A percentile compares a stretch with the other conserved stretches of the same genome.
Conservation (phyloP, 208 protist genomes). For the Sergeia podlipaevii region DNA sequence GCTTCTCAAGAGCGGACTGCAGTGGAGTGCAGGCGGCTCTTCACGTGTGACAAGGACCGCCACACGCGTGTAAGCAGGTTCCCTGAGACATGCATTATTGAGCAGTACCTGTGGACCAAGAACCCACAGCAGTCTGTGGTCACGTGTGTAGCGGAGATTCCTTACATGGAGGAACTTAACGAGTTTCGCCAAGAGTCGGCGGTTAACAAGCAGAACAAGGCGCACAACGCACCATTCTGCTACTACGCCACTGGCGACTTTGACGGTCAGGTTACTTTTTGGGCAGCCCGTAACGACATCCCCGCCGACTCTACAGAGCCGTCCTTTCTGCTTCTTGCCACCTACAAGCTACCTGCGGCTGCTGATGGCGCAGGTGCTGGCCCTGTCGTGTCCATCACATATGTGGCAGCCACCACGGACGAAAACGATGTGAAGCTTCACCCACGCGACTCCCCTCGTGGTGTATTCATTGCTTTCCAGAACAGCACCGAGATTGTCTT, state of each 20-base stretch:
- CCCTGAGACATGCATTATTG: constrained; percentile 72
- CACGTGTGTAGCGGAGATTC: constrained; percentile 70
- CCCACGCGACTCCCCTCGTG: constrained; percentile 40
- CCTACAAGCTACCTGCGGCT: constrained; percentile 13
- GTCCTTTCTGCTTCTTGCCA: constrained; percentile 30
- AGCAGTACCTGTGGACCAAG: constrained; percentile 79
- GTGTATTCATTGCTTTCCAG: constrained; percentile 69
- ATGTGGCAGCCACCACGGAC: constrained; percentile 27
- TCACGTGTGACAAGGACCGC: constrained; percentile 82
- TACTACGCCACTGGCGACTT: constrained; percentile 66
- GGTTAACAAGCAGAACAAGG: constrained; percentile 26
- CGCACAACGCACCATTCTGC: constrained; percentile 24
- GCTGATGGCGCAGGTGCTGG: constrained; percentile 13
- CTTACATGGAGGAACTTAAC: constrained; percentile 24
- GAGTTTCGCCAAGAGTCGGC: constrained; percentile 3
- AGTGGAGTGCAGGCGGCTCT: constrained; percentile 45
- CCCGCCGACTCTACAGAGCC: constrained; percentile 16
- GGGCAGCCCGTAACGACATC: constrained; percentile 64
- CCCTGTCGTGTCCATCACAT: constrained; percentile 49
- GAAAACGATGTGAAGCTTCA: constrained; percentile 21
- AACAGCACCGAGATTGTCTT: constrained; percentile 41
- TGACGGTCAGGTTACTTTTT: constrained; percentile 64
- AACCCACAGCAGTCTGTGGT: constrained; percentile 35
- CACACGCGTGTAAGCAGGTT: constrained; percentile 78
- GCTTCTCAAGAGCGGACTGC: constrained; percentile 19